Base-by-base conservation (phyloP, 1,284 basidiomycete genomes). In the Schizopora paradoxa region DNA sequence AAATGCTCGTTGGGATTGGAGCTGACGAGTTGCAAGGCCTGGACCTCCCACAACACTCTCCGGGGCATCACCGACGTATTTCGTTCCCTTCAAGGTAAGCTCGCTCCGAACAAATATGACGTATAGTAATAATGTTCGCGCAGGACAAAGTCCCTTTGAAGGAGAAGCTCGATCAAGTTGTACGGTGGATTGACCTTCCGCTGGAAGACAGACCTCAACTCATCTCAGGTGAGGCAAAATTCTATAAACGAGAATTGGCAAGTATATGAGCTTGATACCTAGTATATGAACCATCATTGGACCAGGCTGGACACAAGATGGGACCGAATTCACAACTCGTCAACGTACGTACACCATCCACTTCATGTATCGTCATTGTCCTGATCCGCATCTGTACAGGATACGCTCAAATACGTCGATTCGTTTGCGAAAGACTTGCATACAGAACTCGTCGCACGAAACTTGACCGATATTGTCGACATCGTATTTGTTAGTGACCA, bases 401-500 rank as follows among this genome's bases (percentile, higher is more conserved):
- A 71, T 54, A 88, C 84, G 1, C 73, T 96, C 13, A 57, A 59
- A 13, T 54, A 76, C 41, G 79, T 94, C 1, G 92, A 97, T 59
- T 58, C 59, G 6, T 94, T 94, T 56, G 81, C 90, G 1, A 79
- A 74, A 45, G 68, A 80, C 39, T 65, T 96, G 10, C 77, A 85
- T 49, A 62, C 66, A 2, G 70, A 75, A 1, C 66, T 95, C 25
- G 72, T 72, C 23, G 65, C 68, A n/a, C 77, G 92, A 2, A 89
- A 92, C 57, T 69, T 94, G 25, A 79, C 77, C 1, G 76, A 86
- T 28, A 85, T 95, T 22, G 84, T 94, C 23, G 89, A 96, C 61
- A 71, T 96, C 22, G 74, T 95, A 21, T 91, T 94, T 56, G 89
- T 96, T 41, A 88, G 84, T 48, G 93, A 96, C 63, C 92, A 96